Conservation (phyloP, 2,329 filamentous ascomycete species). For the Zymoseptoria crescenta region DNA sequence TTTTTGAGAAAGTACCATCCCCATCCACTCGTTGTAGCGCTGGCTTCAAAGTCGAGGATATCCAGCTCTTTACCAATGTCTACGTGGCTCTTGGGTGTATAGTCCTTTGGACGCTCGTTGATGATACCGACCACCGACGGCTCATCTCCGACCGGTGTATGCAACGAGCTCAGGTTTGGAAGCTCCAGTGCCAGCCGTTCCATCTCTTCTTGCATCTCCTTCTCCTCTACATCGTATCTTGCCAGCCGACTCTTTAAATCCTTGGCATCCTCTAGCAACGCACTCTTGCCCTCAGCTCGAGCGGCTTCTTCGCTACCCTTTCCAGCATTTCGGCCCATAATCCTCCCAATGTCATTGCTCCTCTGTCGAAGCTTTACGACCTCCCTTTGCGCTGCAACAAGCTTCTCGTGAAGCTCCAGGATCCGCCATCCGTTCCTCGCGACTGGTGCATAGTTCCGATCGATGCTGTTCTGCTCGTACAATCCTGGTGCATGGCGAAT, state of each 20-base stretch:
- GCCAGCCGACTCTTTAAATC: conserved; percentile 56
- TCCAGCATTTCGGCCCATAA: conserved; percentile 34
- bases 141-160: conserved; percentile 64
- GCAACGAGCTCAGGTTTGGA: conserved; percentile 74
- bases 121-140: conserved; percentile 66
- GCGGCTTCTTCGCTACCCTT: conserved; percentile 26
- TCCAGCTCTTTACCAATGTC: conserved; percentile 79
- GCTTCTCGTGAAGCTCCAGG: conserved; percentile 41
- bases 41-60: conserved; percentile 80
- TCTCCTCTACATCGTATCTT: conserved; percentile 54
- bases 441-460: conserved; percentile 68
- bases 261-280: conserved; percentile 57
- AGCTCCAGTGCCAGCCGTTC: conserved; percentile 15
- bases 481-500: conserved; percentile 78
- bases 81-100: conserved; percentile 39
- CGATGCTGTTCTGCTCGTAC: conserved; percentile 73
- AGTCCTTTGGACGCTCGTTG: conserved; percentile 50
- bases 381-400: conserved; percentile 47
- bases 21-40: conserved; percentile 81
- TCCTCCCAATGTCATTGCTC: conserved; percentile 56
- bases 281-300: conserved; percentile 7
- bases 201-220: conserved; percentile 35
- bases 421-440: conserved; percentile 48
- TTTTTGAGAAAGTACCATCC: conserved; percentile 97
- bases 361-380: conserved; percentile 56